phyloP scores from a whole-genome alignment of 495 filamentous ascomycete genomes.

The Antarctomyces pellizariae region DNA sequence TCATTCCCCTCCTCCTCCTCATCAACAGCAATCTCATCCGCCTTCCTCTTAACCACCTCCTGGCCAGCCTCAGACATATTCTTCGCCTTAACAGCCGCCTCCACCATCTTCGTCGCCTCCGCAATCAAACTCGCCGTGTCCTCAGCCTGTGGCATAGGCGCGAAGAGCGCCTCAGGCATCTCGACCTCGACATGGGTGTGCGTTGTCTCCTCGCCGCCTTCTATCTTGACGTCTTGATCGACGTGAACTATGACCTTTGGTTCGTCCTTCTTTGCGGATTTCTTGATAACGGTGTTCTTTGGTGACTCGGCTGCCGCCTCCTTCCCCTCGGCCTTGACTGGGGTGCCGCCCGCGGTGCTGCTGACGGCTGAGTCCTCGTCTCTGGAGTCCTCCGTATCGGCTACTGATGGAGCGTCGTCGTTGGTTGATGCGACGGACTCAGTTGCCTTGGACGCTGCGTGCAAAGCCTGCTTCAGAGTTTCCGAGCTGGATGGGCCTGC shows the following conservation, averaged over 20 bases:
- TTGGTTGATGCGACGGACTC: constrained; percentile 11
- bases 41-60: constrained; percentile 52
- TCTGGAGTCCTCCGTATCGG: no score
- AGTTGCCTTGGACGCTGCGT: constrained; percentile 12
- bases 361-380: constrained; percentile 15
- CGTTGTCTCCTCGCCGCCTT: constrained; percentile 37
- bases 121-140: constrained; percentile 61
- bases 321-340: constrained; percentile 11
- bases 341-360: constrained; percentile 18
- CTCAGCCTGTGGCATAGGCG: constrained; percentile 43
- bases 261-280: constrained; percentile 23
- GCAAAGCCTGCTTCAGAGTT: constrained; percentile 23
- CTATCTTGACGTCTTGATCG: constrained; percentile 38
- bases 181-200: constrained; percentile 65
- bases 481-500: constrained; percentile 22
- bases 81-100: constrained; percentile 42
- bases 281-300: constrained; percentile 8
- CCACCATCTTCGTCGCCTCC: constrained; percentile 75
- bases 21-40: constrained; percentile 34
- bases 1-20: constrained; percentile 17
- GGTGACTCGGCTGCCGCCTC: constrained; percentile 5
- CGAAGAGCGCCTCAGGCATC: constrained; percentile 33
- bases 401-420: no score
- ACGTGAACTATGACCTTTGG: constrained; percentile 45
- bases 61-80: constrained; percentile 17